Evolutionary conservation across 768 basidiomycete species (phyloP), one percentile per base, ranked within the genome.

Genomic region (Naematelia encephala): DNA sequence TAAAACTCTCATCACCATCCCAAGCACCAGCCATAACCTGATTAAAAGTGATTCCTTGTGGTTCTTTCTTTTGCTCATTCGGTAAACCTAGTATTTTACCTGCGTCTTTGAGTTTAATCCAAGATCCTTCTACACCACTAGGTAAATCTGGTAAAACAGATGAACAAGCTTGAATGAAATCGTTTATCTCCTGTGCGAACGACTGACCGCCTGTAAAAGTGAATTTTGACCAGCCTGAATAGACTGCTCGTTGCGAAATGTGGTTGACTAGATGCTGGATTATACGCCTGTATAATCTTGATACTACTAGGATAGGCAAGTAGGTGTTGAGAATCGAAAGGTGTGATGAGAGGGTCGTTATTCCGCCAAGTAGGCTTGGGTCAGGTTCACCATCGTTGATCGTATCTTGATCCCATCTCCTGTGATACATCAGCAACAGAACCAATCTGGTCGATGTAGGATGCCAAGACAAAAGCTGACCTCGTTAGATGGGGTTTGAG

Each of bases 211-310:
- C 87, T 5, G 75, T 69, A 2, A 81, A 74, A 28, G 82, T 80
- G 56, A 92, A 80, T 54, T 81, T 80, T 4, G 79, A 82, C 60
- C 84, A 83, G 0, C 89, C 86, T 44, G 90, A 85, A 70, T 88
- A 89, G 54, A 96, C 85, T 59, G 87, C 85, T 13, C 92, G 87
- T 63, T 92, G 89, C 19, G 89, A 78, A 53, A 98, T 85, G 71
- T 92, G 85, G 50, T 87, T 84, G 0, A 87, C 81, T 12, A 98
- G 70, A 34, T 84, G 83, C 5, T 84, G 78, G 21, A 87, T 84
- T 60, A 88, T 85, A 27, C 84, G 83, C 29, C 91, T 83, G 75
- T 96, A 98, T 21, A 94, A 74, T 10, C 79, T 73, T 1, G 84
- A 85, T 47, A 86, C 78, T 0, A 80, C 80, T 0, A 82, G 70